Percentiles rank a stretch among this genome's conserved stretches.
phyloP scores from a whole-genome alignment of 163 green algal species.

The Volvox carteri region DNA sequence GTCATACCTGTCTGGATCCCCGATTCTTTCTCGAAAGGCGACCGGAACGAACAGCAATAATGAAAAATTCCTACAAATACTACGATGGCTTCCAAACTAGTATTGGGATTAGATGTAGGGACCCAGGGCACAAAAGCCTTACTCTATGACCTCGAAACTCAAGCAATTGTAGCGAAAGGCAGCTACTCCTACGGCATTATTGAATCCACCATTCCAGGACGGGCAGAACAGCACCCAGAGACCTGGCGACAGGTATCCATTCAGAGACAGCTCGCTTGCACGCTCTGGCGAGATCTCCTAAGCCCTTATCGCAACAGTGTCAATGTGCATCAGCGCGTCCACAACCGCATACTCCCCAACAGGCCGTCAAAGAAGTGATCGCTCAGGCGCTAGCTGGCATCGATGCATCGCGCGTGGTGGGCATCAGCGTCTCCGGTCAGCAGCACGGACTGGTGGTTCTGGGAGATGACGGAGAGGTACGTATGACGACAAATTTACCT shows the following conservation, averaged over 20 bases:
- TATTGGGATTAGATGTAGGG: slow-evolving; percentile 84
- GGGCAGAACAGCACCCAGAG: slow-evolving; percentile 87
- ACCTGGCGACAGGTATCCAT: slow-evolving; percentile 81
- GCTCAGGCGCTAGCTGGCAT: slow-evolving; percentile 61
- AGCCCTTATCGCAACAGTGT: too few species aligned
- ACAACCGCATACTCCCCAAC: not conserved
- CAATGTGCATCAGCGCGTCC: not conserved
- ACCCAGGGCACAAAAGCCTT: slow-evolving; percentile 86
- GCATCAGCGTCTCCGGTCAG: slow-evolving; percentile 88
- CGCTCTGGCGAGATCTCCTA: not conserved
- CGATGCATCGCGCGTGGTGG: slow-evolving; percentile 62
- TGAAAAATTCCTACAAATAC: too few species aligned
- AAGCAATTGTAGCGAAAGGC: slow-evolving; percentile 74
- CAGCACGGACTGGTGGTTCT: slow-evolving; percentile 94
- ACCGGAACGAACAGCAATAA: too few species aligned
- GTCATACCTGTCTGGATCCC: too few species aligned
- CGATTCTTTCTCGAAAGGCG: too few species aligned
- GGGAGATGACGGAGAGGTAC: slow-evolving; percentile 68
- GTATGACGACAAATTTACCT: too few species aligned
- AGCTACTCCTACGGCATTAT: slow-evolving; percentile 71
- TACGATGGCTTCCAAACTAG: slow-evolving; percentile 54
- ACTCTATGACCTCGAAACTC: slow-evolving; percentile 71
- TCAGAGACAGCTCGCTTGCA: not conserved
- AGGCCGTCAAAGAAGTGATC: slow-evolving; percentile 56
- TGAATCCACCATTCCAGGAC: slow-evolving; percentile 67